Conservation (phyloP, 2,329 filamentous ascomycete genomes). For the Ilyonectria sp. region DNA sequence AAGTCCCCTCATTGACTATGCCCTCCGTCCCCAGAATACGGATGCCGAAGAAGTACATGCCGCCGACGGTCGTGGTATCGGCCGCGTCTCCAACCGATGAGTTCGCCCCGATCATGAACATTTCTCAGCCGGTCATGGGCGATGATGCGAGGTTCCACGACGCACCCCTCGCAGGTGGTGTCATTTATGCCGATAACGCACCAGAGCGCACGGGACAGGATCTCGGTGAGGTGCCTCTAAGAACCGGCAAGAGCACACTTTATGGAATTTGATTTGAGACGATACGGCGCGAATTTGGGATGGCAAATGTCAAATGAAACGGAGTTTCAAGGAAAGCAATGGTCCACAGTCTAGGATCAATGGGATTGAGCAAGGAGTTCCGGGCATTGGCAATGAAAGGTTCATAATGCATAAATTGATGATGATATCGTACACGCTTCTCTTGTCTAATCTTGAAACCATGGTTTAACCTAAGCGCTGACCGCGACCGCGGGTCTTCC, state of each 20-base stretch:
- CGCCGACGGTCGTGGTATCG: conserved; percentile 54
- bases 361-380: conserved; percentile 24
- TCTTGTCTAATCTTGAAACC: neutral
- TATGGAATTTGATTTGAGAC: conserved; percentile 48
- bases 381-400: neutral
- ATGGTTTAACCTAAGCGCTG: conserved; percentile 69
- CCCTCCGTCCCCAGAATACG: conserved; percentile 57
- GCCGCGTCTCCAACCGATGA: conserved; percentile 48
- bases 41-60: conserved; percentile 59
- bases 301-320: conserved; percentile 19
- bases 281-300: neutral
- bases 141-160: conserved; percentile 48
- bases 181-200: conserved; percentile 7
- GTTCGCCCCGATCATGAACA: conserved; percentile 41
- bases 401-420: conserved; percentile 8
- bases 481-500: conserved; percentile 74
- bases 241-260: conserved; percentile 54
- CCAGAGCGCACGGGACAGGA: conserved; percentile 1
- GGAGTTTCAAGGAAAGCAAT: conserved; percentile 10
- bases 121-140: conserved; percentile 50
- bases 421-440: neutral
- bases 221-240: conserved; percentile 50
- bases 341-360: conserved; percentile 8
- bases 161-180: conserved; percentile 35
- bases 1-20: conserved; percentile 54